phyloP scores from a whole-genome alignment of 2,329 filamentous ascomycete genomes.

The Massarina eburnea region DNA sequence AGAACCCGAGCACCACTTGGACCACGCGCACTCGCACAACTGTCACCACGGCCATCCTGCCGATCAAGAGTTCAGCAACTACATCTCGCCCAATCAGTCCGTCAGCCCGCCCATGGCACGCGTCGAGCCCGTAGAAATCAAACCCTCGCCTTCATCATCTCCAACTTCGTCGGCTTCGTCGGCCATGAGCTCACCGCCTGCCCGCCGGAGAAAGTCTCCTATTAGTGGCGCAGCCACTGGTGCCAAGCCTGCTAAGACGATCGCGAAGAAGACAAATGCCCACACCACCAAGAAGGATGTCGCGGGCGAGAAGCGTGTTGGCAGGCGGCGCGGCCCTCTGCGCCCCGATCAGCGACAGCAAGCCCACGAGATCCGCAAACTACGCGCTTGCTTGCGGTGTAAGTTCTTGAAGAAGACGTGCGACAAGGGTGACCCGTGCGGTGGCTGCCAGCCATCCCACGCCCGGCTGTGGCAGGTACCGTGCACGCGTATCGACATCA shows the following conservation, averaged over 20 bases:
- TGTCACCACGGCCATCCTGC: constrained; percentile 30
- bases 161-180: constrained; percentile 62
- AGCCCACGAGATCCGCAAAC: constrained; percentile 93
- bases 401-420: constrained; percentile 99
- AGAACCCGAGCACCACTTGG: constrained; percentile 51
- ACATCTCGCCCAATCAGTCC: constrained; percentile 47
- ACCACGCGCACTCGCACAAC: constrained; percentile 29
- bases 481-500: constrained; percentile 97
- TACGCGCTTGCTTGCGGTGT: constrained; percentile 90
- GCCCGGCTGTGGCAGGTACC: constrained; percentile 96
- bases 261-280: constrained; percentile 74
- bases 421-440: constrained; percentile 95
- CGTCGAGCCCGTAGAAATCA: constrained; percentile 70
- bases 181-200: constrained; percentile 57
- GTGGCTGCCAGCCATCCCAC: constrained; percentile 92
- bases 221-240: constrained; percentile 46
- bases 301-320: constrained; percentile 83
- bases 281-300: constrained; percentile 73
- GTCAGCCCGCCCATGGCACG: constrained; percentile 70
- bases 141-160: constrained; percentile 61
- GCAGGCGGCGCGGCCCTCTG: constrained; percentile 84
- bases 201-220: constrained; percentile 72
- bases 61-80: constrained; percentile 39
- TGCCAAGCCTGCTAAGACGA: constrained; percentile 79
- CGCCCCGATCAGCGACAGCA: constrained; percentile 93